Conservation (phyloP, 2,329 filamentous ascomycete species). For the Claviceps sorghi region DNA sequence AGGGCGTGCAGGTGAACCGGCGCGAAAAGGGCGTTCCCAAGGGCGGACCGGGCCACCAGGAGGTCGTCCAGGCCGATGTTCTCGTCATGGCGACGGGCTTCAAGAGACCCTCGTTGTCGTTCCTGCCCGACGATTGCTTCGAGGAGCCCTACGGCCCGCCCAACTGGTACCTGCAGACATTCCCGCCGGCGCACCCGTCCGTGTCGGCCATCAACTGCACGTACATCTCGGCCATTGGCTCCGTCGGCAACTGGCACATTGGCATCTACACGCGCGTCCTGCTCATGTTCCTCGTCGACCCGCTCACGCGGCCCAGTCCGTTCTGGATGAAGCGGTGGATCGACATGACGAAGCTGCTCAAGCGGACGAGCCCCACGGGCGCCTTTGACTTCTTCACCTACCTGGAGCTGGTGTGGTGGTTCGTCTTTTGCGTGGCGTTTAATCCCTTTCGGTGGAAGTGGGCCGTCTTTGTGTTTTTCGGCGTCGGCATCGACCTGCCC, state of each 20-base stretch:
- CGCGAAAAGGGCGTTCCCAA: conserved; percentile 59
- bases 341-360: conserved; percentile 63
- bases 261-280: conserved; percentile 78
- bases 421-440: conserved; percentile 59
- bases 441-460: conserved; percentile 89
- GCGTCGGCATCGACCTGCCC: conserved; percentile 53
- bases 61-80: conserved; percentile 56
- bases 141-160: conserved; percentile 60
- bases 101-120: conserved; percentile 56
- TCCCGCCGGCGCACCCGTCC: conserved; percentile 58
- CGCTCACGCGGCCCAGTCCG: conserved; percentile 54
- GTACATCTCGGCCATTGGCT: conserved; percentile 66
- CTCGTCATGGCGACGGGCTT: conserved; percentile 76
- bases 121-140: conserved; percentile 62
- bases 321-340: conserved; percentile 78
- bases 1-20: conserved; percentile 56
- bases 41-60: conserved; percentile 54
- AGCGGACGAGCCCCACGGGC: conserved; percentile 51
- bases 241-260: conserved; percentile 77
- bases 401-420: conserved; percentile 74
- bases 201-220: conserved; percentile 74
- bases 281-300: conserved; percentile 74
- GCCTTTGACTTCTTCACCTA: conserved; percentile 89
- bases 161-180: conserved; percentile 81
- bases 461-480: conserved; percentile 70